Evolutionary conservation across 495 filamentous ascomycete species (phyloP).

Genomic region (Tetracladium marchalianum): DNA sequence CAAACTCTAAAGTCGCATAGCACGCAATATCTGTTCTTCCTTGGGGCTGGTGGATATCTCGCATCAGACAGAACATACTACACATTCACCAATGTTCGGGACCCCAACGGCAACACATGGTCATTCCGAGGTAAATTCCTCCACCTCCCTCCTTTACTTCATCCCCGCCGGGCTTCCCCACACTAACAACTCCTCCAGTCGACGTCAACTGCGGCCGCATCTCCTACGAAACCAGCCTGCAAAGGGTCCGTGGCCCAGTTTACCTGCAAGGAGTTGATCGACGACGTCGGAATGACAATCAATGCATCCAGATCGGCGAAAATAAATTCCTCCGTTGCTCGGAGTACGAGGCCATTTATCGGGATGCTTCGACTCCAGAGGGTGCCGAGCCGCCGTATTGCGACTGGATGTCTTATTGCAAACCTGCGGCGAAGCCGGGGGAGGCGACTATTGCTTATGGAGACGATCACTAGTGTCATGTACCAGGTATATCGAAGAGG

Average conservation of each 20-base stretch:
- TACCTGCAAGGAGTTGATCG: not conserved
- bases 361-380: not conserved
- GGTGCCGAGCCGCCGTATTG: not conserved
- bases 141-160: not conserved
- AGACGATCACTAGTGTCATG: too few relatives aligned
- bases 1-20: not conserved
- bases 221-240: not conserved
- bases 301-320: not conserved
- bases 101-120: not conserved
- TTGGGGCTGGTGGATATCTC: not conserved
- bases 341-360: not conserved
- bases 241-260: not conserved
- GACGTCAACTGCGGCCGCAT: not conserved
- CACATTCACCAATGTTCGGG: not conserved
- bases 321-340: not conserved
- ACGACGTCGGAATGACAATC: not conserved
- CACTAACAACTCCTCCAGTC: not conserved
- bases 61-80: not conserved
- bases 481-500: too few relatives aligned
- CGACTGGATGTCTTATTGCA: not conserved
- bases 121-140: not conserved
- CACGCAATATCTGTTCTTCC: not conserved
- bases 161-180: not conserved
- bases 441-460: too few relatives aligned
- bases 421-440: too few relatives aligned